phyloP scores from a whole-genome alignment of 2,329 filamentous ascomycete genomes.

The Ophiocordyceps robertsii region DNA sequence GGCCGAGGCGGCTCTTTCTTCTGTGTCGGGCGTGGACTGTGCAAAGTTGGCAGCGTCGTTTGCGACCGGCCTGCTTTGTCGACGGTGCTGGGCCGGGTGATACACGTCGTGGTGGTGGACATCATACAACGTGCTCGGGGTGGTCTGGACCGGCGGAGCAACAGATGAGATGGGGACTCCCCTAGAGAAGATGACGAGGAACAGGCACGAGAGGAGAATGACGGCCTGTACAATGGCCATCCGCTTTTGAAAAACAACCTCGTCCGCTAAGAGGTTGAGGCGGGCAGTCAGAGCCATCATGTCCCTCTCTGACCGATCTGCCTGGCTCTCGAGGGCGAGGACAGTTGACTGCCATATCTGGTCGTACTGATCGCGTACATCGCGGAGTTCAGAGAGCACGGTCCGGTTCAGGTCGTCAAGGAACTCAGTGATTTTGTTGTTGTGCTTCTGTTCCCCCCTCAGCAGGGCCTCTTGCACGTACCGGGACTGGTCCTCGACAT shows the following conservation, averaged over 20 bases:
- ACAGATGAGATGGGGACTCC: constrained; percentile 26
- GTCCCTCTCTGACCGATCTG: constrained; percentile 71
- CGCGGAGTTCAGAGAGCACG: constrained; percentile 66
- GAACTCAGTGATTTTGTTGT: constrained; percentile 71
- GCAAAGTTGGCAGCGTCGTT: background rate
- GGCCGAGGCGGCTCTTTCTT: background rate
- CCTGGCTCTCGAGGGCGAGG: constrained; percentile 77
- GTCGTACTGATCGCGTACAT: constrained; percentile 76
- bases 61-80: background rate
- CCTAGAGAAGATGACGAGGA: constrained; percentile 70
- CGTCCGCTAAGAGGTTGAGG: constrained; percentile 82
- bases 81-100: background rate
- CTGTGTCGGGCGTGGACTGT: background rate
- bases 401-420: constrained; percentile 77
- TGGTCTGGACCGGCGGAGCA: constrained; percentile 14
- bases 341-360: constrained; percentile 95
- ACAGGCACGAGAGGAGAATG: constrained; percentile 73
- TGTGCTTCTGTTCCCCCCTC: constrained; percentile 75
- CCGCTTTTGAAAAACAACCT: constrained; percentile 74
- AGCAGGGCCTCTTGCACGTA: constrained; percentile 79
- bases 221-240: constrained; percentile 89
- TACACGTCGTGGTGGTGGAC: background rate
- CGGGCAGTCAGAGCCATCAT: constrained; percentile 69
- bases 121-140: background rate
- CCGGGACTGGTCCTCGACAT: constrained; percentile 91